A percentile compares a stretch with the other conserved stretches of the same genome.
Evolutionary conservation across 192 early-diverging fungal genomes (phyloP).

Genomic region (Cetraspora pellucida): DNA sequence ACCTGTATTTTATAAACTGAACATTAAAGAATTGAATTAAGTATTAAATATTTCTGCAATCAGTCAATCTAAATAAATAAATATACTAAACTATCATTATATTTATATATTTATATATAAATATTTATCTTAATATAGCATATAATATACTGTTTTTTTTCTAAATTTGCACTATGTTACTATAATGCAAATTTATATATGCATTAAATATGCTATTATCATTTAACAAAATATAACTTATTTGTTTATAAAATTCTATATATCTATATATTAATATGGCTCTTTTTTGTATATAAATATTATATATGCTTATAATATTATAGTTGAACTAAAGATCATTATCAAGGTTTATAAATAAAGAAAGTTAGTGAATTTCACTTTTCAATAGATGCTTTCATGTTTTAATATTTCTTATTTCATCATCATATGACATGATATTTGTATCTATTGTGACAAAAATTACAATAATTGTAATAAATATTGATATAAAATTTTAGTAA

Average conservation of each 20-base stretch:
- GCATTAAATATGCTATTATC: not conserved
- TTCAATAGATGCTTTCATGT: not conserved
- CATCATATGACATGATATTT: not conserved
- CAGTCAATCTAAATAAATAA: not conserved
- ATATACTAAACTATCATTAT: not conserved
- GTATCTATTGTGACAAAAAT: not conserved
- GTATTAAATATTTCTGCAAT: not conserved
- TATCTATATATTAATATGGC: not conserved
- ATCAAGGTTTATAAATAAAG: not conserved
- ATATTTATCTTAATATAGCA: not conserved
- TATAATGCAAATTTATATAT: not conserved
- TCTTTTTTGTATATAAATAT: slow-evolving; percentile 9
- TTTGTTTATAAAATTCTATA: not conserved
- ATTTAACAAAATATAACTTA: not conserved
- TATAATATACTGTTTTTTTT: not conserved
- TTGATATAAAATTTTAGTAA: not conserved
- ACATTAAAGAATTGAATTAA: not conserved
- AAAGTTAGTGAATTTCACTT: not conserved
- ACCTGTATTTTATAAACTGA: not conserved
- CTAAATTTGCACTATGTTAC: not conserved
- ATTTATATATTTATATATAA: not conserved
- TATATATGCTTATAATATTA: not conserved
- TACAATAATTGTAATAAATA: not conserved
- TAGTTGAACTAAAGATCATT: not conserved
- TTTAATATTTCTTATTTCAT: not conserved